Conservation (phyloP, 768 basidiomycete species). For the Postia placenta region DNA sequence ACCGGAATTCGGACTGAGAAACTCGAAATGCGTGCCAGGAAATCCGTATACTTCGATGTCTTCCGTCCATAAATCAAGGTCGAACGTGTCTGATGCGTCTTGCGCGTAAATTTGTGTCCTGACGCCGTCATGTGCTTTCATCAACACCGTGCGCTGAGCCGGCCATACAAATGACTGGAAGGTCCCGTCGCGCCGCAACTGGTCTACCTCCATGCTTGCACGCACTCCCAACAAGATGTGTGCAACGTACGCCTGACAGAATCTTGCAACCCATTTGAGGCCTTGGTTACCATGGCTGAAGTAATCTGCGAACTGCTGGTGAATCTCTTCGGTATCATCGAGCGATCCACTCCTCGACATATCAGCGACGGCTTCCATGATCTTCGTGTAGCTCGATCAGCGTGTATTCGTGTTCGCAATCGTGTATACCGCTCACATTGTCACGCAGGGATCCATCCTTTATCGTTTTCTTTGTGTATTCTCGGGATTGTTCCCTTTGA, state of each 20-base stretch:
- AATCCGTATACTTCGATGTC: slow-evolving; percentile 6
- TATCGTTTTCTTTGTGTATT: neutral
- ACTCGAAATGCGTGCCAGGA: slow-evolving; percentile 8
- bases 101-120: neutral
- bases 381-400: slow-evolving; percentile 1
- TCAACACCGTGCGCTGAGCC: slow-evolving; percentile 3
- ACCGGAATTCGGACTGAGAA: slow-evolving; percentile 3
- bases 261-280: slow-evolving; percentile 6
- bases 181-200: neutral
- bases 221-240: slow-evolving; percentile 8
- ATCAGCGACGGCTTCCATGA: slow-evolving; percentile 6
- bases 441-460: neutral
- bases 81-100: slow-evolving; percentile 1
- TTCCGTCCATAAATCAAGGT: slow-evolving; percentile 3
- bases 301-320: slow-evolving; percentile 5
- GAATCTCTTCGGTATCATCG: slow-evolving; percentile 5
- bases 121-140: slow-evolving; percentile 2
- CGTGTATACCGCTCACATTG: neutral
- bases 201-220: neutral
- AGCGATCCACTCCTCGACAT: slow-evolving; percentile 5
- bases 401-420: neutral
- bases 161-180: slow-evolving; percentile 4
- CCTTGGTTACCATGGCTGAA: slow-evolving; percentile 3
- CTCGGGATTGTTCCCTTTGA: neutral
- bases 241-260: slow-evolving; percentile 9